A percentile compares a stretch with the other conserved stretches of the same genome.
Evolutionary conservation across 108 stramenopile species (phyloP).

Genomic region (Mediolabrus comicus): DNA sequence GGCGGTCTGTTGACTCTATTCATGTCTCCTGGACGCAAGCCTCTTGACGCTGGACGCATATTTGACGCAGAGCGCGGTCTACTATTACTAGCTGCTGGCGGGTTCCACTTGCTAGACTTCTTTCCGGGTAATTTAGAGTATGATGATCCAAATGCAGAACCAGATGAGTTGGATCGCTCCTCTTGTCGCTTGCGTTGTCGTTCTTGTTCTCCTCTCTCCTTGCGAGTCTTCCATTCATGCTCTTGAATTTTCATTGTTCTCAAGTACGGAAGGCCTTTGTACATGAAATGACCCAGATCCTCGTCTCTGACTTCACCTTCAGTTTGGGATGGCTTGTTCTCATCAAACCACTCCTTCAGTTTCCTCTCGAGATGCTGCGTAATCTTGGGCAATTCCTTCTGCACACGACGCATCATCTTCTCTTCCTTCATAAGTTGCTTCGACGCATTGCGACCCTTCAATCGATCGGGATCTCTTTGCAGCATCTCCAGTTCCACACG

Average conservation of each 20-base stretch:
- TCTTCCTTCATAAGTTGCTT: slow-evolving; percentile 91
- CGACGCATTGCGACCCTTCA: slow-evolving; percentile 87
- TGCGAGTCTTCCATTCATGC: slow-evolving; percentile 78
- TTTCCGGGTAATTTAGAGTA: slow-evolving; percentile 36
- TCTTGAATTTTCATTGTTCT: slow-evolving; percentile 72
- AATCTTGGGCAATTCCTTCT: slow-evolving; percentile 79
- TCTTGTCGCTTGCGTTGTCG: slow-evolving; percentile 79
- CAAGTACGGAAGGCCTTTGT: slow-evolving; percentile 64
- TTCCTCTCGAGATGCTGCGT: slow-evolving; percentile 61
- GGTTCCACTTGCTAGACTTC: slow-evolving; percentile 8
- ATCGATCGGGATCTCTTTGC: slow-evolving; percentile 84
- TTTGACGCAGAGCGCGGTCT: slow-evolving; percentile 30
- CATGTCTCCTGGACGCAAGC: slow-evolving; percentile 21
- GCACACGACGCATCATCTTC: slow-evolving; percentile 87
- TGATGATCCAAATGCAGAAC: slow-evolving; percentile 29
- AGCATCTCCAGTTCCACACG: slow-evolving; percentile 79
- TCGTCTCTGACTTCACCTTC: slow-evolving; percentile 45
- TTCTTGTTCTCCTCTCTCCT: slow-evolving; percentile 64
- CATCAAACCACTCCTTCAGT: slow-evolving; percentile 67
- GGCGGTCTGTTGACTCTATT: slow-evolving; percentile 11
- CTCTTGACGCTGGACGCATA: slow-evolving; percentile 7
- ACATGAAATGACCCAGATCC: slow-evolving; percentile 60
- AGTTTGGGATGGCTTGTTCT: slow-evolving; percentile 20
- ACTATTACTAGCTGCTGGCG: neutral
- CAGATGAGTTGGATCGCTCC: slow-evolving; percentile 32